Evolutionary conservation across 2,329 filamentous ascomycete species (phyloP).

Genomic region (Talaromyces funiculosus): DNA sequence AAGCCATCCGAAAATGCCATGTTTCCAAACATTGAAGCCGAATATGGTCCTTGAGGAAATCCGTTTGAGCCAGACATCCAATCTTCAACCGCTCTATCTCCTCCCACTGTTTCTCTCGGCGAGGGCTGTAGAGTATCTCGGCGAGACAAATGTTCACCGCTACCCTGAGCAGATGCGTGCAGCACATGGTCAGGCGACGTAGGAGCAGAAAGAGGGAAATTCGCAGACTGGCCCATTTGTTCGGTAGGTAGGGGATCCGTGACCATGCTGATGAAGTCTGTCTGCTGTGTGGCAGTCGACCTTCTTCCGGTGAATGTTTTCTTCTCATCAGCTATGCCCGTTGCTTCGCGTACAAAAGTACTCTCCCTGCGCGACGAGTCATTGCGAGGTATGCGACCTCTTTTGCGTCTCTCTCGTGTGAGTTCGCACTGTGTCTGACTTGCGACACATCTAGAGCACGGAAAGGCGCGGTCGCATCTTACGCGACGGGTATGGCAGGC

Average conservation of each 20-base stretch:
- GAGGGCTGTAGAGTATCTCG: constrained; percentile 21
- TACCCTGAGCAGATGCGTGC: constrained; percentile 27
- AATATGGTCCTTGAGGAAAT: constrained; percentile 8
- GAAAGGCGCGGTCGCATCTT: constrained; percentile 86
- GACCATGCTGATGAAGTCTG: constrained; percentile 13
- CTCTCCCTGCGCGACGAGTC: constrained; percentile 39
- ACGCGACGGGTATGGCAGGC: constrained; percentile 91
- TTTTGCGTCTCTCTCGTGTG: constrained; percentile 84
- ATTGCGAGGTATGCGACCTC: constrained; percentile 74
- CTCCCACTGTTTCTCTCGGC: constrained; percentile 17
- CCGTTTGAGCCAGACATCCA: constrained; percentile 16
- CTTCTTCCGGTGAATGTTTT: neutral
- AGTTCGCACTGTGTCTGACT: constrained; percentile 67
- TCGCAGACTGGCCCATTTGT: constrained; percentile 1
- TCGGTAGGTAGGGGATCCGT: constrained; percentile 10
- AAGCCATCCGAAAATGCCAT: constrained; percentile 12
- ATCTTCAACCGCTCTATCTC: constrained; percentile 11
- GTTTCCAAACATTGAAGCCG: constrained; percentile 10
- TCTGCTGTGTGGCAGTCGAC: constrained; percentile 3
- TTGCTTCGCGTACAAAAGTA: constrained; percentile 4
- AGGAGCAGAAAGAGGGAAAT: constrained; percentile 8
- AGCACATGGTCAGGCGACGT: constrained; percentile 15
- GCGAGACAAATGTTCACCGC: constrained; percentile 23
- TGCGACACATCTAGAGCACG: constrained; percentile 88
- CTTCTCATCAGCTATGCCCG: constrained; percentile 5